Conservation (phyloP, 2,329 filamentous ascomycete species). For the Colletotrichum sp. region DNA sequence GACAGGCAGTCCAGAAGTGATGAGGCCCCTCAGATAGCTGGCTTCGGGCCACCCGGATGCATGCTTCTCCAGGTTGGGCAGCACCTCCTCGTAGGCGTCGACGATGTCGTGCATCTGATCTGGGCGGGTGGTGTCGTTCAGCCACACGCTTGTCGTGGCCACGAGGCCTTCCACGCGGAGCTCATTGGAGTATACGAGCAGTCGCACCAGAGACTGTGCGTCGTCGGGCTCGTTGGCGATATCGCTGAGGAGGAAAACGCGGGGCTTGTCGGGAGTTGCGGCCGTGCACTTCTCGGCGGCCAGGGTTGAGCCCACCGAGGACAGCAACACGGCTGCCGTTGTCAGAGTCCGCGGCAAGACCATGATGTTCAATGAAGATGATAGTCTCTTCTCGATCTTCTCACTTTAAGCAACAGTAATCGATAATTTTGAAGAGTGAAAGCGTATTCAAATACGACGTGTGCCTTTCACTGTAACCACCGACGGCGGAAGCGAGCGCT, state of each 20-base stretch:
- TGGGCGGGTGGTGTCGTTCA: slow-evolving; percentile 33
- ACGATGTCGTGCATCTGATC: slow-evolving; percentile 39
- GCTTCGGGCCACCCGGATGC: not conserved
- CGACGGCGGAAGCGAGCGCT: not conserved
- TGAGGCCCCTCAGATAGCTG: not conserved
- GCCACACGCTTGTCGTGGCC: slow-evolving; percentile 41
- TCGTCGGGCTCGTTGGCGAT: slow-evolving; percentile 44
- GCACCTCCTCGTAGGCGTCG: slow-evolving; percentile 38
- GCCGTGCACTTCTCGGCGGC: not conserved
- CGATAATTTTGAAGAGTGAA: not conserved
- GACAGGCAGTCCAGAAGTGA: not conserved
- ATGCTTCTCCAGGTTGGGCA: slow-evolving; percentile 36
- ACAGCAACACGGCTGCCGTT: not conserved
- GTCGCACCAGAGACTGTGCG: slow-evolving; percentile 36
- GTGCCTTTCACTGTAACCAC: not conserved
- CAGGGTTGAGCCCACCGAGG: not conserved
- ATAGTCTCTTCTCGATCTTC: not conserved
- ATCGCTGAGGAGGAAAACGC: slow-evolving; percentile 38
- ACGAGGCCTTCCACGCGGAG: slow-evolving; percentile 39
- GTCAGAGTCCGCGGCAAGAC: not conserved
- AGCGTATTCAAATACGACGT: not conserved
- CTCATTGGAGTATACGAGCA: slow-evolving; percentile 41
- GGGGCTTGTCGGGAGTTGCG: slow-evolving; percentile 18
- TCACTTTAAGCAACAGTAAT: not conserved
- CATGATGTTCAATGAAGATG: not conserved